These are phyloP conservation scores for Skeletonema grethae DNA, from an alignment of 108 stramenopile species.

Conservation along the genomic window DNA sequence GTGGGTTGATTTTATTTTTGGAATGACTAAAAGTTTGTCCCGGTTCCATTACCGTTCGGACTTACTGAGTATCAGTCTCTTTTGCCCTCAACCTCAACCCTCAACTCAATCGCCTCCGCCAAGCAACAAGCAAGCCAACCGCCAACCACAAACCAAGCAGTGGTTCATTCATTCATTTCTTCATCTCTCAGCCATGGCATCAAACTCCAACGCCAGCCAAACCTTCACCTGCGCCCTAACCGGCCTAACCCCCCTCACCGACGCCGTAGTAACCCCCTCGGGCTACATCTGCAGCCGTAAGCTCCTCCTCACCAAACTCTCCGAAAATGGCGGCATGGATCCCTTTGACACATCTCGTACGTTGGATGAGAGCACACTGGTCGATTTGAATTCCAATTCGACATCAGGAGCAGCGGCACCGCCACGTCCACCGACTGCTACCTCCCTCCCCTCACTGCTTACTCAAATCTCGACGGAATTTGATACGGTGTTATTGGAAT, in stretches of 20 bases:
- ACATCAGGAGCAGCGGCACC: constrained; percentile 23
- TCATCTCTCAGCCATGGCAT: constrained; percentile 6
- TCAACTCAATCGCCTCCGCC: too few relatives aligned
- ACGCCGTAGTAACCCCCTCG: constrained; percentile 81
- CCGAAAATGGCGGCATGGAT: constrained; percentile 80
- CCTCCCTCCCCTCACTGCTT: constrained; percentile 71
- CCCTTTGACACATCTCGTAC: constrained; percentile 63
- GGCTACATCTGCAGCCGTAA: constrained; percentile 73
- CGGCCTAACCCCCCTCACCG: constrained; percentile 54
- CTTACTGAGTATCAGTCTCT: too few relatives aligned
- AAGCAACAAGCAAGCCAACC: too few relatives aligned
- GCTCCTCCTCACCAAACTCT: constrained; percentile 67
- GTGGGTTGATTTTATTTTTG: too few relatives aligned
- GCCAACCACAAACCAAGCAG: too few relatives aligned
- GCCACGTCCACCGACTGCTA: constrained; percentile 58
- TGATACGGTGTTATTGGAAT: constrained; percentile 86
- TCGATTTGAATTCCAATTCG: constrained; percentile 37
- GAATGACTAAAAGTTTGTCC: too few relatives aligned
- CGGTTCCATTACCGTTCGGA: too few relatives aligned
- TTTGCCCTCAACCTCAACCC: too few relatives aligned
- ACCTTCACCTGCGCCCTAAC: constrained; percentile 68
- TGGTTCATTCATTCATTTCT: too few relatives aligned
- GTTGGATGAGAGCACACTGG: constrained; percentile 62
- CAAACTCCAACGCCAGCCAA: constrained; percentile 30
- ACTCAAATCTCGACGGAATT: constrained; percentile 81